Evolutionary conservation across 768 basidiomycete species (phyloP).

Genomic region (Amanita thiersii): DNA sequence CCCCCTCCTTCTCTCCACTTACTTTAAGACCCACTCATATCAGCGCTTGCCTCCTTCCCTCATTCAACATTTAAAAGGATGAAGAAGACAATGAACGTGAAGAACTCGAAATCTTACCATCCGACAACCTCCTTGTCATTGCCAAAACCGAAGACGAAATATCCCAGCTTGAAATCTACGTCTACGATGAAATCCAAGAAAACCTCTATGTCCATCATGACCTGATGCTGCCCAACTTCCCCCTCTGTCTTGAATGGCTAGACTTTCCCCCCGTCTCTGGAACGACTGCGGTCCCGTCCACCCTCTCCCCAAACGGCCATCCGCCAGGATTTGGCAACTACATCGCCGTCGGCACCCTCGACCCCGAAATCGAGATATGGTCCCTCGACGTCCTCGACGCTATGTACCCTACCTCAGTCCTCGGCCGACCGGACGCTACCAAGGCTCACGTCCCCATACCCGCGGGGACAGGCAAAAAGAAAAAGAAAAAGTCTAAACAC

Average conservation of each 20-base stretch:
- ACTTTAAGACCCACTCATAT: conserved; percentile 3
- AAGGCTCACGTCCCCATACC: conserved; percentile 72
- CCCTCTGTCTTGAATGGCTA: conserved; percentile 98
- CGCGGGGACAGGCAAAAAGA: conserved; percentile 93
- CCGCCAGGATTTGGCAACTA: conserved; percentile 64
- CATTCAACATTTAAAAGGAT: conserved; percentile 33
- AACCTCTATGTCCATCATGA: conserved; percentile 97
- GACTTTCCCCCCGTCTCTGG: conserved; percentile 78
- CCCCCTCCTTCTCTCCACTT: conserved; percentile 7
- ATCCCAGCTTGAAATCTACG: conserved; percentile 91
- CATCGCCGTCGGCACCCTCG: conserved; percentile 93
- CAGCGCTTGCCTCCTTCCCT: conserved; percentile 1
- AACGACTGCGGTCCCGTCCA: conserved; percentile 22
- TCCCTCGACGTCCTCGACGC: conserved; percentile 89
- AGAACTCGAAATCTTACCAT: conserved; percentile 82
- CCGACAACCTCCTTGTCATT: conserved; percentile 86
- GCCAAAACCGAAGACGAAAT: conserved; percentile 97
- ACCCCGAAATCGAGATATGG: conserved; percentile 99
- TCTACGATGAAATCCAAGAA: conserved; percentile 89
- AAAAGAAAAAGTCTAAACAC: conserved; percentile 78
- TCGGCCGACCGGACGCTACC: conserved; percentile 83
- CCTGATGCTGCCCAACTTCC: conserved; percentile 94
- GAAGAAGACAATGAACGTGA: conserved; percentile 77
- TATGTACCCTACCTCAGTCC: conserved; percentile 87
- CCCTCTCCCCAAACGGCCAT: neutral